These are phyloP conservation scores for Leucosporidium yakuticum DNA, from an alignment of 768 basidiomycete genomes.

Conservation along the genomic window DNA sequence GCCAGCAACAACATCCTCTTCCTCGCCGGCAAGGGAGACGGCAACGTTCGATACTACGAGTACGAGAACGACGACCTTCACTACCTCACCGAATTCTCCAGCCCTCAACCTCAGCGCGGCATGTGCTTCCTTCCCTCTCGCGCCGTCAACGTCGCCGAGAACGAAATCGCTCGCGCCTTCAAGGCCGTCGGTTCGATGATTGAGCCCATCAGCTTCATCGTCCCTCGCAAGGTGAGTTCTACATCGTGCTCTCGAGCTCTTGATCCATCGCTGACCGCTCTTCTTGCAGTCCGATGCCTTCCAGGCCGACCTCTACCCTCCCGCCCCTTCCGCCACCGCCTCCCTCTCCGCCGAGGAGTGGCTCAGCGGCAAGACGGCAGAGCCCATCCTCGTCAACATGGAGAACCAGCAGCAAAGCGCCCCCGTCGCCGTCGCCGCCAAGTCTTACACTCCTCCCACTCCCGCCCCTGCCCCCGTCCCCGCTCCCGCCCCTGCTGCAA, in stretches of 20 bases:
- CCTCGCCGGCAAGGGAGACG: slow-evolving; percentile 86
- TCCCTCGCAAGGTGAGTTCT: slow-evolving; percentile 72
- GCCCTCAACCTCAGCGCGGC: slow-evolving; percentile 86
- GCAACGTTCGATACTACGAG: slow-evolving; percentile 94
- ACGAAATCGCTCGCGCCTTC: slow-evolving; percentile 92
- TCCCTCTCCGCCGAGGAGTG: slow-evolving; percentile 76
- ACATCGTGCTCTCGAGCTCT: not conserved
- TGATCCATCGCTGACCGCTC: not conserved
- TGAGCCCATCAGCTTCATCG: slow-evolving; percentile 91
- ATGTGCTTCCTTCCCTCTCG: slow-evolving; percentile 95
- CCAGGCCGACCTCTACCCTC: slow-evolving; percentile 96
- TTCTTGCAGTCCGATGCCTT: slow-evolving; percentile 71
- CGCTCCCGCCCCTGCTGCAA: slow-evolving; percentile 31
- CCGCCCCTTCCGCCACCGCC: slow-evolving; percentile 74
- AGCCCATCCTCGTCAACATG: slow-evolving; percentile 61
- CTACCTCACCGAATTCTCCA: slow-evolving; percentile 70
- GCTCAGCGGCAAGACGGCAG: slow-evolving; percentile 70
- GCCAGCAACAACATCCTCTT: slow-evolving; percentile 67
- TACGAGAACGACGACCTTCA: slow-evolving; percentile 78
- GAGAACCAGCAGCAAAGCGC: slow-evolving; percentile 28
- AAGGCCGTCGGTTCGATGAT: slow-evolving; percentile 59
- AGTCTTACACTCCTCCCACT: slow-evolving; percentile 42
- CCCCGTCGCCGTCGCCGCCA: slow-evolving; percentile 42
- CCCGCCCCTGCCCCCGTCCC: slow-evolving; percentile 39
- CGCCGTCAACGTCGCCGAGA: slow-evolving; percentile 77